Conservation (phyloP, 768 basidiomycete species). For the Suillus hirtellus region DNA sequence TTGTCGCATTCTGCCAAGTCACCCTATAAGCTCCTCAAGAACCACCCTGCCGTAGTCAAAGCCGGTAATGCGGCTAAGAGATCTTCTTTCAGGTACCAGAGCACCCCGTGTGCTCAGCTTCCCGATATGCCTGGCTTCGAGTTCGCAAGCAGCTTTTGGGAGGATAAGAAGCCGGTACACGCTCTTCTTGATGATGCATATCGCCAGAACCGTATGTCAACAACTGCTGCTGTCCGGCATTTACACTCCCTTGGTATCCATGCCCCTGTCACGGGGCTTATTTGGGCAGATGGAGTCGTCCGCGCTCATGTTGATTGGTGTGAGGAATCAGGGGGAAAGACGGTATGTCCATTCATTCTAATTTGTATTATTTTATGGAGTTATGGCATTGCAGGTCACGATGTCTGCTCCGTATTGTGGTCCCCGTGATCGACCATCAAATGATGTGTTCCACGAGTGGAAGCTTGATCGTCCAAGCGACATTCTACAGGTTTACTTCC, state of each 20-base stretch:
- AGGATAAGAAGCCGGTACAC: constrained; percentile 60
- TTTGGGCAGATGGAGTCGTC: constrained; percentile 54
- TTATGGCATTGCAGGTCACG: constrained; percentile 37
- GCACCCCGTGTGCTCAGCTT: constrained; percentile 48
- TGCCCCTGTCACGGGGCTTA: constrained; percentile 52
- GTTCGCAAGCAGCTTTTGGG: constrained; percentile 56
- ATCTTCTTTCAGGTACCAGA: constrained; percentile 52
- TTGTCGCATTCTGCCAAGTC: constrained; percentile 48
- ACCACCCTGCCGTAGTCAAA: constrained; percentile 36
- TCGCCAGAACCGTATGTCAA: constrained; percentile 59
- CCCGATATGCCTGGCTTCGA: constrained; percentile 51
- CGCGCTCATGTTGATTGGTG: constrained; percentile 61
- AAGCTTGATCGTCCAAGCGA: constrained; percentile 43
- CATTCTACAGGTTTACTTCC: constrained; percentile 50
- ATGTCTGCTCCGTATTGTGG: constrained; percentile 50
- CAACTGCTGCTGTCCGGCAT: constrained; percentile 50
- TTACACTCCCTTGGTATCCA: constrained; percentile 46
- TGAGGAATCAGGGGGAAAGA: constrained; percentile 31
- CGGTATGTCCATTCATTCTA: constrained; percentile 30
- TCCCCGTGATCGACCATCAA: constrained; percentile 17
- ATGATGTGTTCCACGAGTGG: constrained; percentile 49
- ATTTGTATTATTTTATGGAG: constrained; percentile 2
- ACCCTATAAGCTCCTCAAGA: constrained; percentile 48
- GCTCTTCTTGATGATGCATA: constrained; percentile 52
- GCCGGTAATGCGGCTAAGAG: constrained; percentile 40